Base-by-base conservation (phyloP, 257 asterid genomes). In the Leptodermis oblonga region DNA sequence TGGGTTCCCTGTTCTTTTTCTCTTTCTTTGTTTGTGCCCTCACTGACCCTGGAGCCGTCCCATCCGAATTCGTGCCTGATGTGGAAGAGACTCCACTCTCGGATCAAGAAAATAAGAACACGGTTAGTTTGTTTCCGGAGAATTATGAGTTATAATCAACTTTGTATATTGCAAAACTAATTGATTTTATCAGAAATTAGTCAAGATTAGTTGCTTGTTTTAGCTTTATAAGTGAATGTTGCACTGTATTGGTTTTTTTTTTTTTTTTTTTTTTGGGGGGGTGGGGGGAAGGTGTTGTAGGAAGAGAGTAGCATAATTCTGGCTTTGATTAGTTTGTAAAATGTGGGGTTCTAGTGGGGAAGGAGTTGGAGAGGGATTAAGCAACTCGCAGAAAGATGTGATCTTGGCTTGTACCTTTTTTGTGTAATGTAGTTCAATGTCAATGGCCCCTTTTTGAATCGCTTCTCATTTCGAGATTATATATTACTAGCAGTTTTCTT, bases 71-170 rank as follows among this genome's bases (percentile, higher is more conserved):
- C 70, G 31, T 66, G 1, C 83, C 81, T 39, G 85, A 81, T 69
- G 76, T 81, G 70, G 85, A 81, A 46, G 79, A 78, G 17, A 76
- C 37, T 28, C 77, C 66, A 37, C 17, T 68, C 12, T 66, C 81
- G 39, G 74, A 78, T 78, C 79, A 81, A 81, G 83, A 81, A 72
- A 56, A 72, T 68, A 80, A 72, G 53, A 73, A 62, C 54, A n/a
- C 70, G 71, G 82, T 81, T 33, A 14, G 63, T 70, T 18, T 3
- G 31, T 36, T 13, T 10, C 25, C 4, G 15, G 37, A 9, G 25
- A 6, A 43, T 43, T 11, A 43, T 23, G 37, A 5, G 34, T 54
- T 3, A 65, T 20, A 15, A 39, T 17, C 55, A 4, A 2, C 33
- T 30, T 31, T 8, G 4, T n/a, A 7, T 15, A n/a, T 11, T 54